Base-by-base conservation (phyloP, 108 stramenopile species). In the Nannochloropsis gaditana region DNA sequence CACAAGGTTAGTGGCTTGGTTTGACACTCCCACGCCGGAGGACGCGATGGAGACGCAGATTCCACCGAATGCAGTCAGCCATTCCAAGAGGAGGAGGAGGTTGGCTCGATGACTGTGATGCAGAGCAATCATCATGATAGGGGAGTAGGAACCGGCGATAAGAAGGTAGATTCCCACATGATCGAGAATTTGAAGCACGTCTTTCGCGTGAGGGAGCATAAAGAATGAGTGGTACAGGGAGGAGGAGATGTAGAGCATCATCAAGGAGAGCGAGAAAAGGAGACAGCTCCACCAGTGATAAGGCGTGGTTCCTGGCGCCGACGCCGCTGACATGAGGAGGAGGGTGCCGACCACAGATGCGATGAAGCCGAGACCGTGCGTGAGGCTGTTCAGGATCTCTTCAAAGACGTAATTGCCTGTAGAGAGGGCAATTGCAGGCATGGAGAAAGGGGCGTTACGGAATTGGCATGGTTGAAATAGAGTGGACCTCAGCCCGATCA, bases 121-220 rank as follows among this genome's bases (percentile, higher is more conserved):
- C 42, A 89, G 92, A 79, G 95, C 87, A 43, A 93, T 87, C 79
- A 97, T 93, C 82, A 96, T 79, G 87, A 97, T 96, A 9, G 98
- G 98, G 19, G 96, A 96, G 90, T 99, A 99, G 42, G 92, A 93
- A 9, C 98, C 97, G 11, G 97, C 96, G 87, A 99, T 98, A 21
- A 99, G 92, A 45, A 97, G 86, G 91, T 97, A 99, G 85, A 99
- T 99, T 43, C 95, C 96, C 47, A 94, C 92, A 86, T 96, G 94
- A 90, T 99, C 98, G 84, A 97, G 84, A 10, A 85, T 79, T 80
- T 84, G 84, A 43, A 88, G 73, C 17, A 88, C 59, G 50, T 81
- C 42, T 44, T 47, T 81, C 21, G 83, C 82, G 83, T 88, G 45
- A 19, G 88, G 88, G 21, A 96, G 82, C 41, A 95, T 88, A 88